Conservation (phyloP, 108 stramenopile genomes). For the Nitzschia inconspicua region DNA sequence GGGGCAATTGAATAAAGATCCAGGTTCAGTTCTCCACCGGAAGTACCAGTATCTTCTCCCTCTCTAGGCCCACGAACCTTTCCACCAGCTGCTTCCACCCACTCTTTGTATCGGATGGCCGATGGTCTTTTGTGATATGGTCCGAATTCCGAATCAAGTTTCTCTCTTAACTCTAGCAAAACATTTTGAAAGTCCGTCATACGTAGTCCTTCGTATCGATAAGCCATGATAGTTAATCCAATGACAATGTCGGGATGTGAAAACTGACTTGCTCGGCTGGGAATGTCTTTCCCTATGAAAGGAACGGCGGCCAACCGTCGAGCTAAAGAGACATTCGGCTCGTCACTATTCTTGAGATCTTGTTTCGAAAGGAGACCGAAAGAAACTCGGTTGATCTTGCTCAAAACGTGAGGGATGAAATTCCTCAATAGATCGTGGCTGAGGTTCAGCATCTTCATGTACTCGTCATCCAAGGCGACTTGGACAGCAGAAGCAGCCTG, state of each 20-base stretch:
- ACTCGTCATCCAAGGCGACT: slow-evolving; percentile 92
- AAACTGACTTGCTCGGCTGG: slow-evolving; percentile 96
- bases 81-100: slow-evolving; percentile 95
- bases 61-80: slow-evolving; percentile 90
- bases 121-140: slow-evolving; percentile 94
- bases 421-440: slow-evolving; percentile 90
- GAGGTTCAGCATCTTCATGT: slow-evolving; percentile 98
- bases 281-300: slow-evolving; percentile 98
- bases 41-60: slow-evolving; percentile 41
- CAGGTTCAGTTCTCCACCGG: slow-evolving; percentile 30
- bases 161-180: slow-evolving; percentile 85
- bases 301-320: slow-evolving; percentile 95
- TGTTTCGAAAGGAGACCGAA: slow-evolving; percentile 87
- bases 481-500: slow-evolving; percentile 82
- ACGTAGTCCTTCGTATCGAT: slow-evolving; percentile 96
- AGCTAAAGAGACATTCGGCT: slow-evolving; percentile 84
- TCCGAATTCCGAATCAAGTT: slow-evolving; percentile 94
- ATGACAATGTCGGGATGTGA: slow-evolving; percentile 98
- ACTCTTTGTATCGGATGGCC: slow-evolving; percentile 81
- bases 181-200: slow-evolving; percentile 85
- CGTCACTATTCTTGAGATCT: slow-evolving; percentile 69
- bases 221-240: slow-evolving; percentile 94
- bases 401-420: slow-evolving; percentile 89
- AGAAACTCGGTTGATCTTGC: slow-evolving; percentile 97
- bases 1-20: slow-evolving; percentile 46